Evolutionary conservation across 1,139 yeast species (phyloP).

Genomic region (Wickerhamomyces sp.): DNA sequence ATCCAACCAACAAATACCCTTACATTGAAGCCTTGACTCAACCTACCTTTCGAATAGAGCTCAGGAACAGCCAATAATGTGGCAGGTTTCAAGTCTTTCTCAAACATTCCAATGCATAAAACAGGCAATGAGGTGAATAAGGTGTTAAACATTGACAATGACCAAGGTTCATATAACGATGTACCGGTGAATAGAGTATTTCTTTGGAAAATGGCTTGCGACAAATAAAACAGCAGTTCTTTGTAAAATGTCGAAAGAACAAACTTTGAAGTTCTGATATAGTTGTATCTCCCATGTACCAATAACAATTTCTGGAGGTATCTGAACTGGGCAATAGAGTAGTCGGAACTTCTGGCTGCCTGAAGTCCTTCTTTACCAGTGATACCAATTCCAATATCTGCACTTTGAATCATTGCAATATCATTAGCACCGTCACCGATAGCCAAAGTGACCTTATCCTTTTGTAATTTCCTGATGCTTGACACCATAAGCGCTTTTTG

Average conservation of each 20-base stretch:
- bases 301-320: slow-evolving; percentile 73
- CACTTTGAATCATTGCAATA: slow-evolving; percentile 98
- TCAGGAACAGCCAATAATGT: slow-evolving; percentile 92
- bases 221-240: slow-evolving; percentile 80
- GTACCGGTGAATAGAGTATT: slow-evolving; percentile 89
- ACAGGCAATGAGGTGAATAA: slow-evolving; percentile 92
- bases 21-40: slow-evolving; percentile 71
- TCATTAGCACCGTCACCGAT: slow-evolving; percentile 99
- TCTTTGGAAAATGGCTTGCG: slow-evolving; percentile 85
- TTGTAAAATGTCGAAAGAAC: slow-evolving; percentile 93
- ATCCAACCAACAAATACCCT: slow-evolving; percentile 73
- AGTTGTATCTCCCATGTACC: slow-evolving; percentile 95
- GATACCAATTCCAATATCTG: slow-evolving; percentile 95
- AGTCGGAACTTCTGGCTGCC: slow-evolving; percentile 94
- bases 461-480: slow-evolving; percentile 63
- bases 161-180: slow-evolving; percentile 92
- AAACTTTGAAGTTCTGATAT: slow-evolving; percentile 86
- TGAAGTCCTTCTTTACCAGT: slow-evolving; percentile 97
- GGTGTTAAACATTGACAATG: slow-evolving; percentile 94
- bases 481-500: slow-evolving; percentile 91
- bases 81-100: slow-evolving; percentile 82
- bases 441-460: slow-evolving; percentile 76
- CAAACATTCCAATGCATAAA: slow-evolving; percentile 90
- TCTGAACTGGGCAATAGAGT: slow-evolving; percentile 91
- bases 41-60: slow-evolving; percentile 72